Conservation (phyloP, 164 flowering plant genomes). For the Berberis vulgaris region DNA sequence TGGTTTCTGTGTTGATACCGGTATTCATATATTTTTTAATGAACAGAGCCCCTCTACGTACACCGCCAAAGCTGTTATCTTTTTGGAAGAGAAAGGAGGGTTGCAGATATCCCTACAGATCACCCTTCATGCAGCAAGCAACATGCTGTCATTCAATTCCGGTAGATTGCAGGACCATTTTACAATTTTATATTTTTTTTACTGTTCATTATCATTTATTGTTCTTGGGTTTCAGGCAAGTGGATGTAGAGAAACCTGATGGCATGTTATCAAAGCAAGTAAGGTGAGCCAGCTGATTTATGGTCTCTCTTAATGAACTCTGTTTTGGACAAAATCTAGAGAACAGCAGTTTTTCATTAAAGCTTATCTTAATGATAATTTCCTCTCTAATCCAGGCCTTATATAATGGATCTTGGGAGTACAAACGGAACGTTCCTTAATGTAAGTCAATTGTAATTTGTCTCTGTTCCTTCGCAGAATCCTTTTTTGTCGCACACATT, state of each 20-base stretch:
- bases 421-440: slow-evolving; percentile 89
- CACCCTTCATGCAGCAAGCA: slow-evolving; percentile 99
- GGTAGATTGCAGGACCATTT: slow-evolving; percentile 31
- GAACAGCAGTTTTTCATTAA: no score
- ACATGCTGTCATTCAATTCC: slow-evolving; percentile 85
- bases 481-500: no score
- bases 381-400: slow-evolving; percentile 43
- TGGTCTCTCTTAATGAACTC: neutral
- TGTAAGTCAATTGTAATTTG: slow-evolving; percentile 34
- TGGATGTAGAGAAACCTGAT: slow-evolving; percentile 78
- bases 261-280: slow-evolving; percentile 60
- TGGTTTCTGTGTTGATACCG: no score
- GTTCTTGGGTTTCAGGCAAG: slow-evolving; percentile 44
- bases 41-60: neutral
- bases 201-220: neutral
- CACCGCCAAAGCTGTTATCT: slow-evolving; percentile 81
- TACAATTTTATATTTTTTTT: neutral
- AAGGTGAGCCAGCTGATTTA: slow-evolving; percentile 31
- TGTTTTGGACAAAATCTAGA: neutral
- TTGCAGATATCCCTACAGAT: slow-evolving; percentile 93
- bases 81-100: slow-evolving; percentile 95
- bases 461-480: no score
- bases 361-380: no score
- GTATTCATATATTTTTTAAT: no score
- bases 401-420: slow-evolving; percentile 98